A percentile compares a stretch with the other conserved stretches of the same genome.
Evolutionary conservation across 495 filamentous ascomycete genomes (phyloP).

Genomic region (Aspergillus coremiiformis): DNA sequence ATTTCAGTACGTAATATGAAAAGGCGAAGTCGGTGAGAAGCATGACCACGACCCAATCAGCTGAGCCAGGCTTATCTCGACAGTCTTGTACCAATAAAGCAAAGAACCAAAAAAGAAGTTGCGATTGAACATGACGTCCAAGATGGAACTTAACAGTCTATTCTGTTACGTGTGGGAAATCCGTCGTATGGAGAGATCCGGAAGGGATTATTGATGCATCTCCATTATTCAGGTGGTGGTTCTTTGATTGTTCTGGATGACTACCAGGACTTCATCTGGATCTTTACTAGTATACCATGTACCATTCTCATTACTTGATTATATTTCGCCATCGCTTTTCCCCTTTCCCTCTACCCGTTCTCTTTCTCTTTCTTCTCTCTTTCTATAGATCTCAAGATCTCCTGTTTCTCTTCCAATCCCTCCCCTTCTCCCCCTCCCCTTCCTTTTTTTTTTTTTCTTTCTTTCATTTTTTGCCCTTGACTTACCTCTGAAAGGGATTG

Average conservation of each 20-base stretch:
- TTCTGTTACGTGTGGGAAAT: slow-evolving; percentile 29
- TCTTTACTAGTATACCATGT: too few species aligned
- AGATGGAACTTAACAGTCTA: neutral
- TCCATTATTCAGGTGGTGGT: too few species aligned
- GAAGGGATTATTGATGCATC: slow-evolving; percentile 11
- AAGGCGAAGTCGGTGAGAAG: slow-evolving; percentile 12
- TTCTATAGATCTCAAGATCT: too few species aligned
- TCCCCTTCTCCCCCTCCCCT: slow-evolving; percentile 9
- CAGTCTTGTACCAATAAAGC: slow-evolving; percentile 1
- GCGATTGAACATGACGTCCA: slow-evolving; percentile 4
- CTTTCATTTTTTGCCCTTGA: slow-evolving; percentile 3
- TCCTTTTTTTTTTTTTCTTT: slow-evolving; percentile 1
- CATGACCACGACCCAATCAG: slow-evolving; percentile 19
- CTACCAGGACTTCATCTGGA: neutral
- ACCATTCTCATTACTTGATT: neutral
- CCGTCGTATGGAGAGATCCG: slow-evolving; percentile 10
- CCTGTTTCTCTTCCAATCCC: neutral
- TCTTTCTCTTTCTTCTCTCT: neutral
- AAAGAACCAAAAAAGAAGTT: slow-evolving; percentile 6
- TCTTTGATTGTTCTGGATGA: slow-evolving; percentile 20
- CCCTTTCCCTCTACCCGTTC: too few species aligned
- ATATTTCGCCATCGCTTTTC: neutral
- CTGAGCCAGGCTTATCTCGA: slow-evolving; percentile 16
- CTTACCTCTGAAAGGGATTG: too few species aligned
- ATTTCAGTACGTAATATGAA: slow-evolving; percentile 24